A percentile compares a stretch with the other conserved stretches of the same genome.
These are phyloP conservation scores for Microsporum audouinii DNA, from an alignment of 2,329 filamentous ascomycete genomes.

Conservation along the genomic window DNA sequence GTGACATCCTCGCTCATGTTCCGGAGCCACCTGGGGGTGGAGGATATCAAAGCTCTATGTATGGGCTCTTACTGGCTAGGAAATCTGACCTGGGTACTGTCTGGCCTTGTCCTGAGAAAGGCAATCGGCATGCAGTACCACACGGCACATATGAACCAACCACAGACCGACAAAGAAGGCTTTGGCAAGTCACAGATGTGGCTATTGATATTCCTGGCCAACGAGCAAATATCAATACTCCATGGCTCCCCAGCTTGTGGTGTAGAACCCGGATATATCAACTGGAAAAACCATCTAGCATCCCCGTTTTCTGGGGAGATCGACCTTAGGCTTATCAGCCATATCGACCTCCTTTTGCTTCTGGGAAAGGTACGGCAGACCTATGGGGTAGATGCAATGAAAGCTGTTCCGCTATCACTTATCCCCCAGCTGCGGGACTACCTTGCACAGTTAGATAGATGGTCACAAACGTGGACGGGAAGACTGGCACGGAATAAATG, in stretches of 20 bases:
- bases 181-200: constrained; percentile 27
- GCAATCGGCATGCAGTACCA: constrained; percentile 36
- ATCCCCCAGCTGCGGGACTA: constrained; percentile 18
- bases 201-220: constrained; percentile 28
- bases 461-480: constrained; percentile 18
- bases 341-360: constrained; percentile 11
- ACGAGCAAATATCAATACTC: constrained; percentile 12
- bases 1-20: constrained; percentile 45
- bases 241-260: constrained; percentile 7
- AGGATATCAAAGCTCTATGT: constrained; percentile 42
- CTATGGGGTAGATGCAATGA: constrained; percentile 19
- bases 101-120: constrained; percentile 33
- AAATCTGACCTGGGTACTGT: constrained; percentile 41
- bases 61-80: constrained; percentile 47
- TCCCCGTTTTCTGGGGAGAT: constrained; percentile 28
- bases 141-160: constrained; percentile 10
- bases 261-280: constrained; percentile 10
- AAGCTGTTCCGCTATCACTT: constrained; percentile 11
- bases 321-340: constrained; percentile 14
- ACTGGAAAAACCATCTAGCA: constrained; percentile 30
- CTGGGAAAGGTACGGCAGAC: constrained; percentile 9
- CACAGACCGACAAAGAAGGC: constrained; percentile 7
- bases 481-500: constrained; percentile 26
- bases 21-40: constrained; percentile 40
- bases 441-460: constrained; percentile 21